phyloP scores from a whole-genome alignment of 257 asterid species.

The Solanum dulcamara region DNA sequence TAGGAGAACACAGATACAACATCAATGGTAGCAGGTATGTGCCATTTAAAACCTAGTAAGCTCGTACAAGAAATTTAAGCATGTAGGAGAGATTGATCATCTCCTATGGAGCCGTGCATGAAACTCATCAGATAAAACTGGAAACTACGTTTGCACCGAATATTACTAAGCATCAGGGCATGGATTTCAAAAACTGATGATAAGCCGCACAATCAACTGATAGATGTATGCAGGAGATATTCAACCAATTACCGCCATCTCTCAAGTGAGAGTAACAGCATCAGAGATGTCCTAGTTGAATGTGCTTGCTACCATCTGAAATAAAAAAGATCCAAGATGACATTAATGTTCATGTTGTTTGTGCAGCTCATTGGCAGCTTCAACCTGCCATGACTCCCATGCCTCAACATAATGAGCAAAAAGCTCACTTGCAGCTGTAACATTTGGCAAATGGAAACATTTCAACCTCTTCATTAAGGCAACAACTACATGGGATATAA shows the following conservation, averaged over 20 bases:
- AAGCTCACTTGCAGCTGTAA: slow-evolving; percentile 39
- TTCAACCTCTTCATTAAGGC: neutral
- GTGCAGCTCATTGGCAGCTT: slow-evolving; percentile 31
- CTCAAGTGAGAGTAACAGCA: neutral
- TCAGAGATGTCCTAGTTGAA: neutral
- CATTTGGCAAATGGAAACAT: slow-evolving; percentile 5
- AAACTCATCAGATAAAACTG: neutral
- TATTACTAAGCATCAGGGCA: neutral
- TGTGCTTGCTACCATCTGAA: neutral
- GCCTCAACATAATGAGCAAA: slow-evolving; percentile 53
- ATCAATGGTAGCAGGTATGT: neutral
- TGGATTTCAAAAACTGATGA: neutral
- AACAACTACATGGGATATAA: neutral
- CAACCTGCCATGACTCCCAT: slow-evolving; percentile 43
- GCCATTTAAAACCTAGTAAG: neutral
- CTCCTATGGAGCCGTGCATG: neutral
- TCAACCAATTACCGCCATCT: neutral
- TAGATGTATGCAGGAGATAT: neutral
- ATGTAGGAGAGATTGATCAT: neutral
- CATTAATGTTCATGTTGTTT: slow-evolving; percentile 10
- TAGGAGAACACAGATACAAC: neutral
- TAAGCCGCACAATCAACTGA: neutral
- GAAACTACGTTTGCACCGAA: neutral
- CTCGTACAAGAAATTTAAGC: neutral
- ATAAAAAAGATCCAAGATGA: neutral